These are phyloP conservation scores for Heimioporus sp. DNA, from an alignment of 768 basidiomycete species.

Conservation along the genomic window DNA sequence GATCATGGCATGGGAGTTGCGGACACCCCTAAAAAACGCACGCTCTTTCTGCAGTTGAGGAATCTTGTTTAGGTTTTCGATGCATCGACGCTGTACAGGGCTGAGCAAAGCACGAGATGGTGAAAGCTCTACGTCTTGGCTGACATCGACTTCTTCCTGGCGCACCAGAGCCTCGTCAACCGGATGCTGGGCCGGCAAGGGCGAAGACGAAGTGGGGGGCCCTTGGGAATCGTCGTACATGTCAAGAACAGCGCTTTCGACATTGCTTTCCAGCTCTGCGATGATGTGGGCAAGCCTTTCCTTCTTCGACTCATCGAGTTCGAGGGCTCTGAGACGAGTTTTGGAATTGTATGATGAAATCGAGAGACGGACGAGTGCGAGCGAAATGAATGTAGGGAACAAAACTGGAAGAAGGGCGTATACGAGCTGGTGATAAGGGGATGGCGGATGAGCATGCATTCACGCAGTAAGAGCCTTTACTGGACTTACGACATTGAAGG, in stretches of 20 bases:
- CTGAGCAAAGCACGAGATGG: slow-evolving; percentile 48
- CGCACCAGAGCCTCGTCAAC: background rate
- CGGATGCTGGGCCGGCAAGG: background rate
- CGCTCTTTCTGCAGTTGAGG: slow-evolving; percentile 68
- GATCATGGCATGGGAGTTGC: slow-evolving; percentile 71
- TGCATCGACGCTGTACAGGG: slow-evolving; percentile 55
- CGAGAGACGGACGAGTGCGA: slow-evolving; percentile 55
- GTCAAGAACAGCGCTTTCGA: slow-evolving; percentile 63
- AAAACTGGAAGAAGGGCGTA: slow-evolving; percentile 62
- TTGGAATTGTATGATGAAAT: slow-evolving; percentile 59
- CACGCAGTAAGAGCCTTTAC: background rate
- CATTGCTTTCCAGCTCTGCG: slow-evolving; percentile 53
- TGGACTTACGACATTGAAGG: slow-evolving; percentile 63
- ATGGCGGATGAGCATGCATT: background rate
- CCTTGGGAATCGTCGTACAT: slow-evolving; percentile 47
- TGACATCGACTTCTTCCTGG: background rate
- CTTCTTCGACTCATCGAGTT: slow-evolving; percentile 47
- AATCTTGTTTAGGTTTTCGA: slow-evolving; percentile 60
- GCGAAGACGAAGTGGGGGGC: slow-evolving; percentile 17
- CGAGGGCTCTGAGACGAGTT: slow-evolving; percentile 61
- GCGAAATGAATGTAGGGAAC: slow-evolving; percentile 54
- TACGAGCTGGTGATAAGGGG: slow-evolving; percentile 40
- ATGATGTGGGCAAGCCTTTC: slow-evolving; percentile 57
- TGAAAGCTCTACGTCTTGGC: slow-evolving; percentile 5
- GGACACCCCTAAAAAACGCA: slow-evolving; percentile 56